Percentiles rank a stretch among this genome's conserved stretches.
Conservation (phyloP, 345 rosid species). For the Raphanus raphanistrum region DNA sequence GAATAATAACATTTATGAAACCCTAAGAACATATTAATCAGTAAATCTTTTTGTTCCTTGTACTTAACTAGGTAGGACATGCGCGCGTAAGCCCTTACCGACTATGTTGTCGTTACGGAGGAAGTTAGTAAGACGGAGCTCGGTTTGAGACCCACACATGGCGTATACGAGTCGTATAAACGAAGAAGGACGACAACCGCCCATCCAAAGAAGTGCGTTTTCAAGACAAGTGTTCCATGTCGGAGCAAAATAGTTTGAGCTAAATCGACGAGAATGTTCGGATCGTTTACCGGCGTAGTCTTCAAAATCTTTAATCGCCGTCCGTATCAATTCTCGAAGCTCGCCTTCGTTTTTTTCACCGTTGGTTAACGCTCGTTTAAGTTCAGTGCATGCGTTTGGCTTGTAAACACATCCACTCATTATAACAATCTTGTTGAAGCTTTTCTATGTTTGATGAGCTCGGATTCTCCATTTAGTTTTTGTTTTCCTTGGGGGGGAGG, state of each 20-base stretch:
- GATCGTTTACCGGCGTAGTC: constrained; percentile 31
- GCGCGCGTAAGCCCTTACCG: constrained; percentile 2
- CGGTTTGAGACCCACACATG: constrained; percentile 37
- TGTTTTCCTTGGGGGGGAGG: background rate
- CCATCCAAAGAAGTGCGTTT: constrained; percentile 51
- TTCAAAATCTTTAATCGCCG: constrained; percentile 21
- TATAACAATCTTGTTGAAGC: constrained; percentile 12
- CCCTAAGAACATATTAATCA: background rate
- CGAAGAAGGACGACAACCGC: constrained; percentile 52
- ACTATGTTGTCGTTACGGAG: constrained; percentile 8
- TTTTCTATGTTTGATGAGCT: constrained; percentile 9
- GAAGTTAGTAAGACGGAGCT: constrained; percentile 17
- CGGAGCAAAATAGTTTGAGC: constrained; percentile 42
- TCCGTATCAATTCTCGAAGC: constrained; percentile 12
- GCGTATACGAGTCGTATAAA: constrained; percentile 43
- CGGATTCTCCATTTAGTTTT: constrained; percentile 21
- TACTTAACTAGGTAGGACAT: too few relatives aligned
- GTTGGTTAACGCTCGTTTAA: constrained; percentile 21
- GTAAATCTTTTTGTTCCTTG: too few relatives aligned
- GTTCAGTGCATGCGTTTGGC: constrained; percentile 22
- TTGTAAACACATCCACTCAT: constrained; percentile 38
- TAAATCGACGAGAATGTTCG: constrained; percentile 3
- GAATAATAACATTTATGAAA: background rate
- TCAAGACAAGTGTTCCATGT: constrained; percentile 46
- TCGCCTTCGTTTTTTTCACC: background rate